Evolutionary conservation across 129 eudicot genomes (phyloP).

Genomic region (Apium graveolens): DNA sequence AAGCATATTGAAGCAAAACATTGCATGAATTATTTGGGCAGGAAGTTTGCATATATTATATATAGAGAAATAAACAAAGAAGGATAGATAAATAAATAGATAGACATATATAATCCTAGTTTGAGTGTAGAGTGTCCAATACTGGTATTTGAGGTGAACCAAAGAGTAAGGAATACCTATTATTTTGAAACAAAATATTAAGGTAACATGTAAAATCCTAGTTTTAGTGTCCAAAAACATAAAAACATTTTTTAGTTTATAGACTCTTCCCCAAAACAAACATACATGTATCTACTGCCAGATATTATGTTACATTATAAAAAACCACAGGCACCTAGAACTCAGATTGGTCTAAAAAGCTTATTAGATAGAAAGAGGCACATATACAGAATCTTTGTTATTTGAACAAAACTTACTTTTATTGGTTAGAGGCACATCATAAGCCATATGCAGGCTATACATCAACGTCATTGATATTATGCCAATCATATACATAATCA

Average conservation of each 20-base stretch:
- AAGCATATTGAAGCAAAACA: conserved; percentile 67
- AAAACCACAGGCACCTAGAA: neutral
- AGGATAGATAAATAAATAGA: too few relatives aligned
- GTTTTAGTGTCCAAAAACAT: conserved; percentile 39
- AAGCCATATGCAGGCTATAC: neutral
- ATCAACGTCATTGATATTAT: neutral
- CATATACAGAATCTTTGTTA: neutral
- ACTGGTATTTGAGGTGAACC: neutral
- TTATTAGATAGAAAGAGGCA: neutral
- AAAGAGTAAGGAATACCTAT: neutral
- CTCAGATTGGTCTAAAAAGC: neutral
- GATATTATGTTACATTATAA: neutral
- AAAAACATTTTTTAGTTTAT: conserved; percentile 42
- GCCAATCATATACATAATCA: neutral
- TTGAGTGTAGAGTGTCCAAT: neutral
- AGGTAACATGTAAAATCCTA: too few relatives aligned
- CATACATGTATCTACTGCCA: conserved; percentile 1
- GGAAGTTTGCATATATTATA: neutral
- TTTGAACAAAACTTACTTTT: neutral
- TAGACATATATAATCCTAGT: neutral
- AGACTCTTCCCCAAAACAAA: conserved; percentile 13
- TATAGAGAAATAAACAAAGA: too few relatives aligned
- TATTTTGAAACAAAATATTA: neutral
- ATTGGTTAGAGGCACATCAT: neutral
- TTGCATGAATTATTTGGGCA: neutral